These are phyloP conservation scores for Alternaria ethzedia DNA, from an alignment of 2,329 filamentous ascomycete species.

Conservation along the genomic window DNA sequence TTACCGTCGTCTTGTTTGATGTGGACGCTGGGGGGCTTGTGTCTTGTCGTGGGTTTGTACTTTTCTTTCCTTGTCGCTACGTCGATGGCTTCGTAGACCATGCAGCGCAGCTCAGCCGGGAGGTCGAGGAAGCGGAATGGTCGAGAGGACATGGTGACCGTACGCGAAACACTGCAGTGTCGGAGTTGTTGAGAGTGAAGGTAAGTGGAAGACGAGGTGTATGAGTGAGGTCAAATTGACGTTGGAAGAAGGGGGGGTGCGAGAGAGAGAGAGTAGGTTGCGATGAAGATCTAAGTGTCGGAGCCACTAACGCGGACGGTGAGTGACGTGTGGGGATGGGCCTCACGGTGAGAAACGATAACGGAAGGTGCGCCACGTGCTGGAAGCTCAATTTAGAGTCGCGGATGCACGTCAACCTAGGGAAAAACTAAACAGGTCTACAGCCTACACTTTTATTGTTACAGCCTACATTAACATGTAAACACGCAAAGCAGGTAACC, in stretches of 20 bases:
- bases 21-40: too few relatives aligned
- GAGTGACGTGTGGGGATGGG: neutral
- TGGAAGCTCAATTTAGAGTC: neutral
- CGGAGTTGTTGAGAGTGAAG: neutral
- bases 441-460: too few relatives aligned
- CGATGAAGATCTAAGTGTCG: neutral
- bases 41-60: rapidly evolving
- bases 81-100: neutral
- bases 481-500: too few relatives aligned
- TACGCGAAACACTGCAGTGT: neutral
- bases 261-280: neutral
- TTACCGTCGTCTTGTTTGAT: too few relatives aligned
- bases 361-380: neutral
- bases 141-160: neutral
- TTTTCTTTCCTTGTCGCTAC: neutral
- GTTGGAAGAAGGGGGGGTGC: neutral
- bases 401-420: neutral
- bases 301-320: neutral
- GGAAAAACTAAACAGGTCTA: too few relatives aligned
- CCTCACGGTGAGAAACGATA: neutral
- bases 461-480: too few relatives aligned
- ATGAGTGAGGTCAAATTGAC: neutral
- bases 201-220: neutral
- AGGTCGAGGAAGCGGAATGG: neutral
- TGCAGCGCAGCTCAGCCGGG: neutral